Conservation (phyloP, 2,329 filamentous ascomycete species). For the Claviceps pazoutovae region DNA sequence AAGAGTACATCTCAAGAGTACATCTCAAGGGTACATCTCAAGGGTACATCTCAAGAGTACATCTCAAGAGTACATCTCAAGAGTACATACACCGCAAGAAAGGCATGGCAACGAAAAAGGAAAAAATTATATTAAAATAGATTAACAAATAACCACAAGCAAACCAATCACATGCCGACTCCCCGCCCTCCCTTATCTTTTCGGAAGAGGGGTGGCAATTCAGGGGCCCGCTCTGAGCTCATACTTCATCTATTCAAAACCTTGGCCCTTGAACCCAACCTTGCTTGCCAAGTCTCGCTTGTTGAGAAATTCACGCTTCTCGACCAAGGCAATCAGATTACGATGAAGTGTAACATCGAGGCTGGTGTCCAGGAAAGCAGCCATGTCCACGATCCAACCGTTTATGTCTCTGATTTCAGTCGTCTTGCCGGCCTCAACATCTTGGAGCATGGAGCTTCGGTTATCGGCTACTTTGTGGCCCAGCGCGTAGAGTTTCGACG, state of each 20-base stretch:
- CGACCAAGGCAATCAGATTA: conserved; percentile 29
- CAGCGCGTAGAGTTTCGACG: conserved; percentile 31
- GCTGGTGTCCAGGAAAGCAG: conserved; percentile 21
- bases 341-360: conserved; percentile 25
- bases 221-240: neutral
- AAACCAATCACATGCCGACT: neutral
- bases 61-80: too few species aligned
- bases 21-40: too few species aligned
- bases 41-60: too few species aligned
- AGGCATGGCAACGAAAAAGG: neutral
- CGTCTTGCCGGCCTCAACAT: conserved; percentile 33
- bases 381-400: conserved; percentile 40
- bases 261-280: conserved; percentile 8
- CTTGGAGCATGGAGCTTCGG: conserved; percentile 49
- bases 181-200: too few species aligned
- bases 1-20: too few species aligned
- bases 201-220: too few species aligned
- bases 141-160: neutral
- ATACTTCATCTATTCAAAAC: neutral
- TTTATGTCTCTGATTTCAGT: conserved; percentile 48
- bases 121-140: neutral
- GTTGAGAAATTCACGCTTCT: conserved; percentile 18
- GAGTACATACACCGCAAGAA: neutral
- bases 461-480: conserved; percentile 37
- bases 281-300: conserved; percentile 19